Conservation (phyloP, 1,284 basidiomycete species). For the Earliella scabrosa region DNA sequence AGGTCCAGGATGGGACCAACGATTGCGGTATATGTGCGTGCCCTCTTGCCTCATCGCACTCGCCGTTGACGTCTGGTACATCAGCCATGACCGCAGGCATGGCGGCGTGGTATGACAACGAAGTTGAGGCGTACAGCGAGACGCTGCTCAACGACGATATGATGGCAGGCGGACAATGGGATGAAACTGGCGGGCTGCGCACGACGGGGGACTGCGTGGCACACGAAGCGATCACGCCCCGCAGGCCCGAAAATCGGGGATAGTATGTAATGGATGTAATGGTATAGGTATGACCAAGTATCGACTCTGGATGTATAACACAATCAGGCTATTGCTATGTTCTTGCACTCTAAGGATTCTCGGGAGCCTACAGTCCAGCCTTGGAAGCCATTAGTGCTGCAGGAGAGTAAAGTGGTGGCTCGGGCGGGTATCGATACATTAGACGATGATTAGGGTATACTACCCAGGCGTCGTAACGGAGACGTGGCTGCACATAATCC, state of each 20-base stretch:
- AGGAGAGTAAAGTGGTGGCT: not conserved
- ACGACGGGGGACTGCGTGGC: no score
- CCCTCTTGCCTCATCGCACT: not conserved
- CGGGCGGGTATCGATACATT: slow-evolving; percentile 15
- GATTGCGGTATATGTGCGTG: not conserved
- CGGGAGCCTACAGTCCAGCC: not conserved
- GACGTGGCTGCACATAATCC: not conserved
- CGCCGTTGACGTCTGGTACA: not conserved
- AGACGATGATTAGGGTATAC: slow-evolving; percentile 2
- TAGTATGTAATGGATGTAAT: no score
- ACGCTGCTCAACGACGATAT: no score
- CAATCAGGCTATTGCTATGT: slow-evolving; percentile 2
- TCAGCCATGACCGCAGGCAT: not conserved
- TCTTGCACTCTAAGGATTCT: not conserved
- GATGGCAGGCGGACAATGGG: no score
- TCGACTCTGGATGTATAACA: not conserved
- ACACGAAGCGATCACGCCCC: no score
- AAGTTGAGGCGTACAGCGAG: no score
- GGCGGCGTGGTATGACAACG: not conserved
- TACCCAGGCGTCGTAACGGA: not conserved
- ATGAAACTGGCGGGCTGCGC: no score
- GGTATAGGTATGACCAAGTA: no score
- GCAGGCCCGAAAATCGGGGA: no score
- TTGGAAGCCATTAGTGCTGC: not conserved
- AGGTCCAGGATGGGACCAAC: not conserved